Evolutionary conservation across 176 grass and related monocot genomes (phyloP), one percentile per base, ranked within the genome.

Genomic region (Phragmites australis): DNA sequence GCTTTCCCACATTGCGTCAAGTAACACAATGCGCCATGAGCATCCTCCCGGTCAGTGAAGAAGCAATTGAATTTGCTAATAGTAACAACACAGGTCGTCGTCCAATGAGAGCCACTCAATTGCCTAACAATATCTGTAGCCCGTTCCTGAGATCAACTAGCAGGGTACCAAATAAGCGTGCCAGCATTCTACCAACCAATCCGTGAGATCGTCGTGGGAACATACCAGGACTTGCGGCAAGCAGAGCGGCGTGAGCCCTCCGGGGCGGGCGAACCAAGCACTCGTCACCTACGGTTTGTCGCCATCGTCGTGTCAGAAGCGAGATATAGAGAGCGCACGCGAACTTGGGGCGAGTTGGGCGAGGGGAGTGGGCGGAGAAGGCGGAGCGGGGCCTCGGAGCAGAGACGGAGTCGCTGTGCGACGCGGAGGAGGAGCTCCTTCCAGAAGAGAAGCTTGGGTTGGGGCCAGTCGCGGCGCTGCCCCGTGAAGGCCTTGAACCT

Each of bases 401-500:
- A 89, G 59, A 87, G 51, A 11, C 77, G 81, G 53, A 94, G 89
- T 30, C 59, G 76, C 40, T 83, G 80, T 21, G 77, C 80, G 67
- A 94, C 81, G 54, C 86, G 81, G 72, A 94, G 65, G 53, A 94
- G 27, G 47, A 94, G 80, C 59, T 84, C 67, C 77, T 88, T 89
- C 92, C 89, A 94, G 86, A 89, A 91, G 66, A 84, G 77, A 63
- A 94, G 70, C 77, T 68, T 89, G 65, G 86, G 60, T 42, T 85
- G 80, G 41, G 83, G 49, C 86, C 92, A 94, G 82, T 91, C 87
- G 55, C 88, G 6, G 29, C 86, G 76, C 89, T 94, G 86, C 43
- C 89, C 92, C 66, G 86, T 91, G 87, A 94, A 94, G 54, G 86
- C 89, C 72, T 94, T 94, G 89, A 94, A 91, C 87, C 23, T 81